A percentile compares a stretch with the other conserved stretches of the same genome.
phyloP scores from a whole-genome alignment of 2,329 filamentous ascomycete species.

The Pseudogymnoascus sp. region DNA sequence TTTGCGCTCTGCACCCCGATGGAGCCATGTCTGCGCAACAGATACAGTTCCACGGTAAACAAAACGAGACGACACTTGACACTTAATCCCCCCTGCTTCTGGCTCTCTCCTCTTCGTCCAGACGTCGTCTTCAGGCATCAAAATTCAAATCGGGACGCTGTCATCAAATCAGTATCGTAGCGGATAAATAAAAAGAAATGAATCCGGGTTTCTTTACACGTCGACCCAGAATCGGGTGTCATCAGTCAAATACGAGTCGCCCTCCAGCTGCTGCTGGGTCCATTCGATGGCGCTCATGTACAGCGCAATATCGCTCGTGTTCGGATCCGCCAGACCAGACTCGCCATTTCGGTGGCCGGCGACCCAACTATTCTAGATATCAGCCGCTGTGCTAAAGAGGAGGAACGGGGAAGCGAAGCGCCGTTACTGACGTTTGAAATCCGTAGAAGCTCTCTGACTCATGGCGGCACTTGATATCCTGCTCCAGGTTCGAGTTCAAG shows the following conservation, averaged over 20 bases:
- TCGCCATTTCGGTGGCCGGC: background rate
- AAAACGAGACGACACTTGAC: no score
- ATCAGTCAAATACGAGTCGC: background rate
- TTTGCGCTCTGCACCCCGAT: no score
- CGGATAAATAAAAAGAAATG: background rate
- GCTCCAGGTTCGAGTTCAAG: background rate
- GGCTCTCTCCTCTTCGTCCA: no score
- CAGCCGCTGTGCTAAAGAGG: background rate
- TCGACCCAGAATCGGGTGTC: background rate
- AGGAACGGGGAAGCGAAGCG: no score
- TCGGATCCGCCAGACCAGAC: background rate
- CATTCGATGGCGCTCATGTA: background rate
- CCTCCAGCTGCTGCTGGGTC: background rate
- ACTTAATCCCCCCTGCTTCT: no score
- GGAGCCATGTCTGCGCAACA: no score
- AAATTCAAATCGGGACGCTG: background rate
- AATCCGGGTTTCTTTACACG: background rate
- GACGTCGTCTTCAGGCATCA: no score
- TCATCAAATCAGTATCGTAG: background rate
- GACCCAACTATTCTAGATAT: background rate
- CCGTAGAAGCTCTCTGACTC: background rate
- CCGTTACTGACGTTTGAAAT: background rate
- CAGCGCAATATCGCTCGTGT: background rate
- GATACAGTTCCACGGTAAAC: background rate
- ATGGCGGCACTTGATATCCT: background rate